Conservation (phyloP, 1,284 basidiomycete species). For the Cystobasidium slooffiae region DNA sequence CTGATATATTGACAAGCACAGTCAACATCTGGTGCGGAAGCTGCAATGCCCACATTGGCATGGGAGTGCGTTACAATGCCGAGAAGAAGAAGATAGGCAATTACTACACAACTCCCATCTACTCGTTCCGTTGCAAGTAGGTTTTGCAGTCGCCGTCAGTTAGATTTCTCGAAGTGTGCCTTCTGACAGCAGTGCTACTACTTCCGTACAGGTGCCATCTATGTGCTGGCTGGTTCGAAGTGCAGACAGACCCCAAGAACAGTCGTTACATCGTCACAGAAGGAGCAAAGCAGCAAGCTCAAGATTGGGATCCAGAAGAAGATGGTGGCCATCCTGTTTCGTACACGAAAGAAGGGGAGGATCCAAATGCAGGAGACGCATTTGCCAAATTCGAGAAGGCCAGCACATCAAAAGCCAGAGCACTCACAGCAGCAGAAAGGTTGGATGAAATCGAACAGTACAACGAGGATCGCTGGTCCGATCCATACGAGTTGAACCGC, state of each 20-base stretch:
- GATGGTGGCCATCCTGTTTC: slow-evolving; percentile 72
- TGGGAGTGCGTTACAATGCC: slow-evolving; percentile 98
- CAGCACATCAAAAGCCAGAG: slow-evolving; percentile 72
- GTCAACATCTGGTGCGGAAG: slow-evolving; percentile 92
- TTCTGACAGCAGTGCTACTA: neutral
- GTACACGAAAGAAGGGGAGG: slow-evolving; percentile 68
- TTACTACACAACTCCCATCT: slow-evolving; percentile 94
- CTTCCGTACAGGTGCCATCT: slow-evolving; percentile 70
- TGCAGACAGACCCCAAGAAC: slow-evolving; percentile 97
- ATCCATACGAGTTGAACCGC: slow-evolving; percentile 79
- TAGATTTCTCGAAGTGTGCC: too few species aligned
- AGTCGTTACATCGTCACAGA: slow-evolving; percentile 89
- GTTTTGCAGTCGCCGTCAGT: neutral
- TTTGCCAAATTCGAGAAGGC: slow-evolving; percentile 87
- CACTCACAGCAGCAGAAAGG: slow-evolving; percentile 72
- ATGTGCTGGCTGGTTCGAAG: slow-evolving; percentile 92
- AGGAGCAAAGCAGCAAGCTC: slow-evolving; percentile 86
- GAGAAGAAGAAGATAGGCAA: slow-evolving; percentile 92
- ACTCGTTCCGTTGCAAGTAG: slow-evolving; percentile 84
- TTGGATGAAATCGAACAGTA: slow-evolving; percentile 74
- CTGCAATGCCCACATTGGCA: slow-evolving; percentile 65
- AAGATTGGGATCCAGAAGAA: slow-evolving; percentile 95
- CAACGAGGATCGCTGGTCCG: slow-evolving; percentile 73
- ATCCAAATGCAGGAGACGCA: slow-evolving; percentile 70
- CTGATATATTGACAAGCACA: slow-evolving; percentile 59